A percentile compares a stretch with the other conserved stretches of the same genome.
These are phyloP conservation scores for Viridothelium virens DNA, from an alignment of 495 filamentous ascomycete species.

Conservation along the genomic window DNA sequence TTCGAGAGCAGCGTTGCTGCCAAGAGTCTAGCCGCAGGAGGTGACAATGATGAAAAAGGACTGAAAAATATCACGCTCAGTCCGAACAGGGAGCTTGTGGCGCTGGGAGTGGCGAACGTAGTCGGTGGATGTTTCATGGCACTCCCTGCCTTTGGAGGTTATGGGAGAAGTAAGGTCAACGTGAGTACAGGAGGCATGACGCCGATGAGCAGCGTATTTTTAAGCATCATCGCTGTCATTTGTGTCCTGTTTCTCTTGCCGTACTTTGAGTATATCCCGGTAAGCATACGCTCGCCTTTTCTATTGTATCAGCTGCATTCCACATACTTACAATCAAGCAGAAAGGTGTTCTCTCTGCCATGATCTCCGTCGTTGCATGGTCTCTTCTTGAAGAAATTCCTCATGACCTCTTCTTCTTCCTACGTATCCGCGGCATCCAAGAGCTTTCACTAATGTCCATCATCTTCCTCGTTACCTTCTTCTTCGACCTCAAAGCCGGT, in stretches of 20 bases:
- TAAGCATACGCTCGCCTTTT: conserved; percentile 39
- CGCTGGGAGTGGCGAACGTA: conserved; percentile 82
- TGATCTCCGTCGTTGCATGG: conserved; percentile 94
- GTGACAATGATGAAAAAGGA: conserved; percentile 43
- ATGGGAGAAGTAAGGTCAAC: conserved; percentile 94
- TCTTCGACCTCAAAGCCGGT: conserved; percentile 49
- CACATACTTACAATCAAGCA: conserved; percentile 30
- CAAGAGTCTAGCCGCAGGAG: conserved; percentile 63
- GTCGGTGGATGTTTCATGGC: conserved; percentile 85
- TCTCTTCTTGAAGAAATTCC: conserved; percentile 93
- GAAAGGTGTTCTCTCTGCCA: conserved; percentile 88
- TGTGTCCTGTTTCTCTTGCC: conserved; percentile 76
- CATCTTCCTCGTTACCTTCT: conserved; percentile 86
- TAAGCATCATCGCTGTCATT: conserved; percentile 73
- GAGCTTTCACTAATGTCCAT: conserved; percentile 81
- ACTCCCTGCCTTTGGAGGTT: conserved; percentile 90
- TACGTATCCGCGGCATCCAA: conserved; percentile 70
- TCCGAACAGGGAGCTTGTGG: conserved; percentile 89
- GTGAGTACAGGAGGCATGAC: conserved; percentile 82
- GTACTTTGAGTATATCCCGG: conserved; percentile 90
- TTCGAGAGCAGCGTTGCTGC: conserved; percentile 98
- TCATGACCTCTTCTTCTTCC: conserved; percentile 83
- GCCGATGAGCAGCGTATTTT: conserved; percentile 80
- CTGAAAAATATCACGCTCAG: conserved; percentile 72
- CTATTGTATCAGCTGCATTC: neutral